phyloP scores from a whole-genome alignment of 768 basidiomycete genomes.

The Ephemerocybe angulata region DNA sequence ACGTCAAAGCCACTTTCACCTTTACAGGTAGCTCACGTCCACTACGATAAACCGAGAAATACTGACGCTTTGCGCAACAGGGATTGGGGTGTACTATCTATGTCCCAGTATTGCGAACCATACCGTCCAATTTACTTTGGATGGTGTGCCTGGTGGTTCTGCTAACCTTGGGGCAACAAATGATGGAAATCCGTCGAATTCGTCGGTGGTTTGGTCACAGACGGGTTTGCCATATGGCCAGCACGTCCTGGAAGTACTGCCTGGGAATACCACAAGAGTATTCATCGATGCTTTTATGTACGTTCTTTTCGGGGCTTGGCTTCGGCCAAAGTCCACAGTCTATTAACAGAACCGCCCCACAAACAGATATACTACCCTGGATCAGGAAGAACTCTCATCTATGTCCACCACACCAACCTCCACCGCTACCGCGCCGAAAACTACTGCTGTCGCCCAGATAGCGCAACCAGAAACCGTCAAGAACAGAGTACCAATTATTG shows the following conservation, averaged over 20 bases:
- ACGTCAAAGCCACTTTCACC: neutral
- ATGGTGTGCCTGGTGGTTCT: neutral
- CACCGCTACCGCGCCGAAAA: neutral
- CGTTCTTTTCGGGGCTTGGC: neutral
- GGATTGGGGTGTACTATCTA: neutral
- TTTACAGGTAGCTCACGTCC: neutral
- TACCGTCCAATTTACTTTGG: neutral
- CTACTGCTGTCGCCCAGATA: too few relatives aligned
- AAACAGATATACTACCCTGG: neutral
- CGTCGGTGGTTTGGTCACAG: neutral
- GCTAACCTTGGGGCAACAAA: neutral
- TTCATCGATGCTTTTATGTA: neutral
- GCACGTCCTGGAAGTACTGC: neutral
- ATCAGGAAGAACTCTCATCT: neutral
- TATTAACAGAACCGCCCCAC: neutral
- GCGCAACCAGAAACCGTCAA: neutral
- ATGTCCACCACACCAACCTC: neutral
- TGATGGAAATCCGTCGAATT: neutral
- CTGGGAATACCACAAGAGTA: neutral
- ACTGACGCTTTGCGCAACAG: neutral
- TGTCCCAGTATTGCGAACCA: neutral
- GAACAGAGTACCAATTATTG: neutral
- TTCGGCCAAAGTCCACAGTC: too few relatives aligned
- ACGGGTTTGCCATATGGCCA: neutral
- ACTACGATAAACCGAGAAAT: neutral